A percentile compares a stretch with the other conserved stretches of the same genome.
Conservation (phyloP, 306 rosid genomes). For the Cucurbita pepo region DNA sequence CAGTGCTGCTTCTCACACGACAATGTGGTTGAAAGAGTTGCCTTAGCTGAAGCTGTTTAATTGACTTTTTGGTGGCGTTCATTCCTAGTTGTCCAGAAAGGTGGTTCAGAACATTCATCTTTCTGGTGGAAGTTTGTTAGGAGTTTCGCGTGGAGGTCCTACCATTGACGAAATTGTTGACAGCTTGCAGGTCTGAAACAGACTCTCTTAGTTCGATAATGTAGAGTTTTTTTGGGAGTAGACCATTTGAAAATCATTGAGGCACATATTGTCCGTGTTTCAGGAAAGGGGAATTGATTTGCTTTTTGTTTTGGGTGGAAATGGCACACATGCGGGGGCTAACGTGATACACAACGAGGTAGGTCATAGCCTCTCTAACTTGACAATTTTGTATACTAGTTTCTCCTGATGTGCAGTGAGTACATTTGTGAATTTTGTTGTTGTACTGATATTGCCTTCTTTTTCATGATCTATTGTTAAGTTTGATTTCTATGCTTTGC, state of each 20-base stretch:
- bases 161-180: slow-evolving; percentile 59
- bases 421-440: background rate
- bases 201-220: background rate
- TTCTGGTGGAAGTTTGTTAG: slow-evolving; percentile 97
- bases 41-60: slow-evolving; percentile 5
- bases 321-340: slow-evolving; percentile 99
- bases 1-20: background rate
- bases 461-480: background rate
- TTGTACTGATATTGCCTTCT: background rate
- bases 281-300: slow-evolving; percentile 91
- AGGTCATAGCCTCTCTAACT: background rate
- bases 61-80: slow-evolving; percentile 4
- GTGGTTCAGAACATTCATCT: slow-evolving; percentile 98
- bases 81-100: slow-evolving; percentile 67
- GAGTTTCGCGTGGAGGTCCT: slow-evolving; percentile 97
- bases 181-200: slow-evolving; percentile 50
- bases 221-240: background rate
- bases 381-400: background rate
- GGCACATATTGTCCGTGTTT: slow-evolving; percentile 6
- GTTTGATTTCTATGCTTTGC: background rate
- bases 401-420: background rate
- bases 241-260: background rate
- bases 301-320: slow-evolving; percentile 97
- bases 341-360: slow-evolving; percentile 91
- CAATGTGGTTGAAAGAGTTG: background rate